A percentile compares a stretch with the other conserved stretches of the same genome.
These are phyloP conservation scores for Fibroporia radiculosa DNA, from an alignment of 768 basidiomycete species.

Conservation along the genomic window DNA sequence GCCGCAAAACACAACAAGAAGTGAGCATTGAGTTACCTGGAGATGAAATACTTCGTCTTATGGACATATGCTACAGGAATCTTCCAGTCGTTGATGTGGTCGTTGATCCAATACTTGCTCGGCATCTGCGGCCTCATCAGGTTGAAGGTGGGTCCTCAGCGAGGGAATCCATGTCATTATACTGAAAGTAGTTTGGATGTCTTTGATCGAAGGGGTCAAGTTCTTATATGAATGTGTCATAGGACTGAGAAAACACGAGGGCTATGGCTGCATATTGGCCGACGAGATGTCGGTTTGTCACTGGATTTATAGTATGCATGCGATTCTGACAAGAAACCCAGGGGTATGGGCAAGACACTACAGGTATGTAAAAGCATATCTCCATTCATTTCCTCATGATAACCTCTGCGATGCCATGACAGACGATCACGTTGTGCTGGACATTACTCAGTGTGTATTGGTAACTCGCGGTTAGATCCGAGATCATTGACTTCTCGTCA, in stretches of 20 bases:
- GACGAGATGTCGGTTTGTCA: slow-evolving; percentile 73
- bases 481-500: slow-evolving; percentile 1
- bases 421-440: slow-evolving; percentile 92
- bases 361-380: slow-evolving; percentile 37
- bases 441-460: slow-evolving; percentile 71
- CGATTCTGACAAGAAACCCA: slow-evolving; percentile 20
- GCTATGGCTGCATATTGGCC: slow-evolving; percentile 90
- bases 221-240: slow-evolving; percentile 97
- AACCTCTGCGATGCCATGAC: slow-evolving; percentile 1
- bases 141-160: slow-evolving; percentile 52
- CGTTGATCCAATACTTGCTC: slow-evolving; percentile 76
- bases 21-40: slow-evolving; percentile 30
- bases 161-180: neutral
- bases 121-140: slow-evolving; percentile 81
- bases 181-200: too few species aligned
- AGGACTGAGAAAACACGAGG: slow-evolving; percentile 87
- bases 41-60: neutral
- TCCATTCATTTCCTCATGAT: neutral
- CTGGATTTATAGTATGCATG: slow-evolving; percentile 3
- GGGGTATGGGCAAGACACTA: slow-evolving; percentile 97
- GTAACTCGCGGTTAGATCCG: neutral
- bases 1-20: slow-evolving; percentile 62
- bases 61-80: slow-evolving; percentile 33
- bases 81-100: slow-evolving; percentile 73
- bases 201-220: slow-evolving; percentile 45